Evolutionary conservation across 1,284 basidiomycete genomes (phyloP).

Genomic region (Filobasidium uniguttulatum): DNA sequence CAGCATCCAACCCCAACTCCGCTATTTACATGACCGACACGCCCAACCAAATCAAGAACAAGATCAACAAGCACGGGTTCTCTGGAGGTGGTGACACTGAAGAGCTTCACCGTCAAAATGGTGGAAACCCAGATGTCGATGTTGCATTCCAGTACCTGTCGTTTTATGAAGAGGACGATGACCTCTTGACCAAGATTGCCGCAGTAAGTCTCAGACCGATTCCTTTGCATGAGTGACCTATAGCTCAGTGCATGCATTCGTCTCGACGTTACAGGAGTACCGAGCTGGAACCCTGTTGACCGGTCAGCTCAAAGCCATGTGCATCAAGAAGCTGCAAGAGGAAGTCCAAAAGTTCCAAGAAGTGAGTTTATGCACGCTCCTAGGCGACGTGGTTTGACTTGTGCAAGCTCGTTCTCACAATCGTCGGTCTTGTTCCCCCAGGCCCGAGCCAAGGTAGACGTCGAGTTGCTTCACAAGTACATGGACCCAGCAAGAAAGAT

Average conservation of each 20-base stretch:
- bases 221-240: background rate
- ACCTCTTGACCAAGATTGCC: conserved; percentile 61
- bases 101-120: conserved; percentile 77
- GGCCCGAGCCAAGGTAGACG: conserved; percentile 68
- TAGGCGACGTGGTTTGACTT: conserved; percentile 2
- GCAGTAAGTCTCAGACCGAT: conserved; percentile 46
- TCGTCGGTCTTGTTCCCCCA: conserved; percentile 30
- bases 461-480: conserved; percentile 60
- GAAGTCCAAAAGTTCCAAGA: conserved; percentile 85
- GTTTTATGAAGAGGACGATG: conserved; percentile 96
- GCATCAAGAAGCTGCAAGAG: conserved; percentile 68
- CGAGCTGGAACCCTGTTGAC: conserved; percentile 76
- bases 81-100: conserved; percentile 79
- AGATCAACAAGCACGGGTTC: conserved; percentile 87
- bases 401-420: conserved; percentile 1
- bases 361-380: conserved; percentile 42
- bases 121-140: conserved; percentile 91
- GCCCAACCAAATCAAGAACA: conserved; percentile 88
- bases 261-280: conserved; percentile 68
- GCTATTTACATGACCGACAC: conserved; percentile 95
- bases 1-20: conserved; percentile 76
- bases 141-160: conserved; percentile 89
- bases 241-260: background rate
- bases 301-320: conserved; percentile 81
- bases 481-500: conserved; percentile 79